Percentiles rank a stretch among this genome's conserved stretches.
phyloP scores from a whole-genome alignment of 495 filamentous ascomycete genomes.

The Talaromyces trachyspermus region DNA sequence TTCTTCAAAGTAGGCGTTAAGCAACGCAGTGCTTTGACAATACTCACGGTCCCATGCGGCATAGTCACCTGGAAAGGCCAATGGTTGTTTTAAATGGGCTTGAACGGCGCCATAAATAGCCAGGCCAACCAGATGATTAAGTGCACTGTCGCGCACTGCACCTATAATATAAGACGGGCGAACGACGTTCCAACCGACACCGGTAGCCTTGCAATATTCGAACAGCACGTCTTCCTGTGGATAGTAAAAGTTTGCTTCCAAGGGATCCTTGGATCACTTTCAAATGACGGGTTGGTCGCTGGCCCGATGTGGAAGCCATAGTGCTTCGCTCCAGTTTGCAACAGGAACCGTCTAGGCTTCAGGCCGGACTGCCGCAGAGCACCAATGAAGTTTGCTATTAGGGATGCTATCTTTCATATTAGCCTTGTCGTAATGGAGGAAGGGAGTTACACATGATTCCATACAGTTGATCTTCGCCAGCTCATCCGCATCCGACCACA shows the following conservation, averaged over 20 bases:
- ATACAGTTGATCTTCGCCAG: conserved; percentile 31
- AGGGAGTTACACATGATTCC: conserved; percentile 8
- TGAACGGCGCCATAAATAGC: conserved; percentile 39
- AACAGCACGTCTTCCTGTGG: conserved; percentile 40
- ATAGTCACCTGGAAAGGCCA: conserved; percentile 35
- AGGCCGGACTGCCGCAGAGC: conserved; percentile 29
- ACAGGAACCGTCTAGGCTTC: conserved; percentile 38
- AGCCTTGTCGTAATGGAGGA: background rate
- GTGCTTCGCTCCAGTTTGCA: conserved; percentile 46
- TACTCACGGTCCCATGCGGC: conserved; percentile 29
- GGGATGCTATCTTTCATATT: conserved; percentile 12
- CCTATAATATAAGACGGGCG: conserved; percentile 41
- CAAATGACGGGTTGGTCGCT: conserved; percentile 28
- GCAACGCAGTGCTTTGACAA: conserved; percentile 24
- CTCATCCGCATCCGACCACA: conserved; percentile 36
- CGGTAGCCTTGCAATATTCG: conserved; percentile 22
- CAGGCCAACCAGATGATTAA: conserved; percentile 38
- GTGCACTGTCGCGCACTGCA: conserved; percentile 34
- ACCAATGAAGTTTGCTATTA: conserved; percentile 38
- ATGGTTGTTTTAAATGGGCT: conserved; percentile 17
- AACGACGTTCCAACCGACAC: conserved; percentile 28
- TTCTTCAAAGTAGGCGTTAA: conserved; percentile 40
- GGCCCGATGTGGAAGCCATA: conserved; percentile 44
- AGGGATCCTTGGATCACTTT: conserved; percentile 33
- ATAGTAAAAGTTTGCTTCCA: conserved; percentile 47